phyloP scores from a whole-genome alignment of 2,329 filamentous ascomycete species.

The Penicillium sp. region DNA sequence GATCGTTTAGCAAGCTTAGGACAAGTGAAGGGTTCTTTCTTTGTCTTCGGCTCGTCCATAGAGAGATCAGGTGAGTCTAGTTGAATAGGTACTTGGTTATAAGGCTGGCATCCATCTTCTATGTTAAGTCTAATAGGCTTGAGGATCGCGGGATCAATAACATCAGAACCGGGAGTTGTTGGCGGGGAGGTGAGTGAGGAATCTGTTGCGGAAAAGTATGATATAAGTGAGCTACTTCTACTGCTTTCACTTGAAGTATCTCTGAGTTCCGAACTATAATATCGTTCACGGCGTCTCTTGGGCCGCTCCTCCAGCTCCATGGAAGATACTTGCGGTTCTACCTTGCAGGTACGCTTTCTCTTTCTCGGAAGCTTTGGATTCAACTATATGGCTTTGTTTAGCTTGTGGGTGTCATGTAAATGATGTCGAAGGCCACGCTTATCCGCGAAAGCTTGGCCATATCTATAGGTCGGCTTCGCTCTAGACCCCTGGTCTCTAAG shows the following conservation, averaged over 20 bases:
- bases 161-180: too few species aligned
- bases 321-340: constrained; percentile 22
- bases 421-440: constrained; percentile 9
- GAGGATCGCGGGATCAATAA: too few species aligned
- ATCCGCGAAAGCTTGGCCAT: neutral
- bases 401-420: constrained; percentile 8
- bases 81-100: neutral
- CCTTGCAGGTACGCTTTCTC: constrained; percentile 6
- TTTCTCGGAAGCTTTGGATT: constrained; percentile 6
- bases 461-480: neutral
- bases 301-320: constrained; percentile 22
- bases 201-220: too few species aligned
- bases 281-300: neutral
- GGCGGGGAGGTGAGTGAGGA: too few species aligned
- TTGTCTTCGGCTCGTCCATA: neutral
- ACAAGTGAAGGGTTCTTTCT: neutral
- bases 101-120: neutral
- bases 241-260: too few species aligned
- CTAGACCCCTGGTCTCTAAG: neutral
- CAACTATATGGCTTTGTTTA: constrained; percentile 13
- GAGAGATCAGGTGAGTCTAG: neutral
- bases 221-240: too few species aligned
- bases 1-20: neutral
- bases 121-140: neutral
- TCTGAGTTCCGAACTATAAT: too few species aligned